Evolutionary conservation across 2,329 filamentous ascomycete species (phyloP).

Genomic region (Aureobasidium pullulans): DNA sequence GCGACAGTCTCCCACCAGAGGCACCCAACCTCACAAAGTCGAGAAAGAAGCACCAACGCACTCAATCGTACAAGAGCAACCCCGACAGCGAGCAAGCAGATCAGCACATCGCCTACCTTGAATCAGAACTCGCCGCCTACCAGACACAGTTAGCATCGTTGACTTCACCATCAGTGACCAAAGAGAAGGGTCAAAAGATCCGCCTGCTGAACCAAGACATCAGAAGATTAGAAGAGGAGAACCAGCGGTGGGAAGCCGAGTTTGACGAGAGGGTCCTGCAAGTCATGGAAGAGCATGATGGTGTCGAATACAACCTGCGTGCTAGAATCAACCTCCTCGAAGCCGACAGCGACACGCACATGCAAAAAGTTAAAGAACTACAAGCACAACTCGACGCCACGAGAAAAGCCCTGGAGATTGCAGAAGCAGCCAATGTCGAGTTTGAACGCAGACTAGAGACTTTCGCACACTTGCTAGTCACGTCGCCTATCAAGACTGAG

Average conservation of each 20-base stretch:
- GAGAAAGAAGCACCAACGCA: constrained; percentile 12
- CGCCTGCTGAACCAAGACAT: constrained; percentile 29
- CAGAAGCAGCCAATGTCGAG: constrained; percentile 29
- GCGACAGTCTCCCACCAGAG: constrained; percentile 12
- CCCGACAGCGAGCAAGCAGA: constrained; percentile 35
- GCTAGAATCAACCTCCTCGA: constrained; percentile 24
- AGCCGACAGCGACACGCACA: constrained; percentile 23
- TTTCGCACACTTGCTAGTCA: constrained; percentile 30
- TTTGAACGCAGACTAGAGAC: constrained; percentile 33
- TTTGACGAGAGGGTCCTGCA: constrained; percentile 31
- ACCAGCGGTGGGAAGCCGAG: constrained; percentile 30
- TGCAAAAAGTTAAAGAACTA: constrained; percentile 27
- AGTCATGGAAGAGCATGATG: constrained; percentile 23
- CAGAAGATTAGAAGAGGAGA: constrained; percentile 26
- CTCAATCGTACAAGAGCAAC: constrained; percentile 10
- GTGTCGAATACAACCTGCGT: constrained; percentile 24
- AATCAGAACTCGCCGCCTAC: constrained; percentile 36
- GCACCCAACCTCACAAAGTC: constrained; percentile 13
- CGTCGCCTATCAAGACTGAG: constrained; percentile 31
- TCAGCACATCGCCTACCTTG: constrained; percentile 44
- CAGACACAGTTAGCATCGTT: constrained; percentile 33
- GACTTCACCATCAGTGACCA: constrained; percentile 32
- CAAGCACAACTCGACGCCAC: constrained; percentile 26
- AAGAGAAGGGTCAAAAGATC: constrained; percentile 31
- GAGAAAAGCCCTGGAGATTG: constrained; percentile 25